Conservation (phyloP, 176 grass and related monocot genomes). For the Eleusine coracana region DNA sequence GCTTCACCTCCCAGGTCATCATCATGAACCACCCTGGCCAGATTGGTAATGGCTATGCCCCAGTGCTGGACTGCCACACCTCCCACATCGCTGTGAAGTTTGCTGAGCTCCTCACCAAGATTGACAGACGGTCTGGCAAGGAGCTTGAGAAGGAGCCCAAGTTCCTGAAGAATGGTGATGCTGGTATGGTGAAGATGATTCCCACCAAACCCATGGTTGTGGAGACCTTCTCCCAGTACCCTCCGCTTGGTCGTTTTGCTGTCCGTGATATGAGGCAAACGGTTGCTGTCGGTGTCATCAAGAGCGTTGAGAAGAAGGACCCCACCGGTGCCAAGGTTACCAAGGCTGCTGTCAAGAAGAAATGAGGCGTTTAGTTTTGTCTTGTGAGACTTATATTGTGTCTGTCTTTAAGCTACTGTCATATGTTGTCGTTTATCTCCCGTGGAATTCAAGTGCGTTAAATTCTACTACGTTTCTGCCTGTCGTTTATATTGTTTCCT, state of each 20-base stretch:
- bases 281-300: conserved; percentile 86
- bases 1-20: conserved; percentile 81
- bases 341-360: conserved; percentile 92
- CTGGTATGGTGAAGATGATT: conserved; percentile 84
- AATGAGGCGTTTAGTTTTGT: conserved; percentile 42
- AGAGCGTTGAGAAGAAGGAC: conserved; percentile 85
- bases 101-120: conserved; percentile 71
- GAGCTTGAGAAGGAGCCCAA: conserved; percentile 85
- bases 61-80: conserved; percentile 86
- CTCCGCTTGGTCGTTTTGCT: conserved; percentile 75
- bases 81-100: conserved; percentile 92
- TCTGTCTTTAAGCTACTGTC: no score
- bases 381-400: no score
- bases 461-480: no score
- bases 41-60: conserved; percentile 78
- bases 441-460: no score
- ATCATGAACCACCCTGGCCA: conserved; percentile 94
- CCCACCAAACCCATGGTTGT: conserved; percentile 93
- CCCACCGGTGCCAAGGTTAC: conserved; percentile 79
- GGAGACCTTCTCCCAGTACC: conserved; percentile 69
- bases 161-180: conserved; percentile 84
- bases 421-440: no score
- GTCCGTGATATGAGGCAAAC: conserved; percentile 84
- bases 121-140: conserved; percentile 83
- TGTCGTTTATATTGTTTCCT: no score